Percentiles rank a stretch among this genome's conserved stretches.
These are phyloP conservation scores for Eucalyptus cladocalyx DNA, from an alignment of 345 rosid genomes.

Conservation along the genomic window DNA sequence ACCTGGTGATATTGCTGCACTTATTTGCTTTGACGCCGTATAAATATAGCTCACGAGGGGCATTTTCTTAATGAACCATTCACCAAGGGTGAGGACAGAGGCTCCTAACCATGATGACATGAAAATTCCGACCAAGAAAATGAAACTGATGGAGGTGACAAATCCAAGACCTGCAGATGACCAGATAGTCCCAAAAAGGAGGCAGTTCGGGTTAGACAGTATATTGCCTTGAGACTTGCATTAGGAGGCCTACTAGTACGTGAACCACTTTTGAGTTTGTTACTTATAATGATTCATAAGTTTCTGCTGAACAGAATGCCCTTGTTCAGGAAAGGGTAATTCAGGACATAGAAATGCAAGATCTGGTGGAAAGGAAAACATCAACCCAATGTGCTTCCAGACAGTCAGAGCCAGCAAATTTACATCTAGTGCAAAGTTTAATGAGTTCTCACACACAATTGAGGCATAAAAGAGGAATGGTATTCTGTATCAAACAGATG, in stretches of 20 bases:
- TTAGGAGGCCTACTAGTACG: neutral
- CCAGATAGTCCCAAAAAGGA: neutral
- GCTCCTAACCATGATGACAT: constrained; percentile 57
- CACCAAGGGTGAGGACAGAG: constrained; percentile 35
- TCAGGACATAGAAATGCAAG: neutral
- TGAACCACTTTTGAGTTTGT: neutral
- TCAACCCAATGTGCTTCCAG: neutral
- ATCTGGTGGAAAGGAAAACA: neutral
- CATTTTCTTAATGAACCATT: constrained; percentile 49
- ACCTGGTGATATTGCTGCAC: constrained; percentile 44
- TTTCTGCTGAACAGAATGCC: neutral
- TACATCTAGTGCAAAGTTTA: neutral
- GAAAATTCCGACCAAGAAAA: constrained; percentile 42
- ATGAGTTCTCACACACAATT: neutral
- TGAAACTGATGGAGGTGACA: constrained; percentile 31
- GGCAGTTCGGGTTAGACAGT: neutral
- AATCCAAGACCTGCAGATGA: constrained; percentile 35
- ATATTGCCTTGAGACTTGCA: neutral
- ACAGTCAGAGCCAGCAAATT: neutral
- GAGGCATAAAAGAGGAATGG: neutral
- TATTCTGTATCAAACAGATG: neutral
- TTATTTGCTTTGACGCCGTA: constrained; percentile 45
- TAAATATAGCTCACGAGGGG: constrained; percentile 44
- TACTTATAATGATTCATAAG: neutral
- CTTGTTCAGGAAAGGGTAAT: neutral